phyloP scores from a whole-genome alignment of 2,329 filamentous ascomycete species.

The Xylaria sp. region DNA sequence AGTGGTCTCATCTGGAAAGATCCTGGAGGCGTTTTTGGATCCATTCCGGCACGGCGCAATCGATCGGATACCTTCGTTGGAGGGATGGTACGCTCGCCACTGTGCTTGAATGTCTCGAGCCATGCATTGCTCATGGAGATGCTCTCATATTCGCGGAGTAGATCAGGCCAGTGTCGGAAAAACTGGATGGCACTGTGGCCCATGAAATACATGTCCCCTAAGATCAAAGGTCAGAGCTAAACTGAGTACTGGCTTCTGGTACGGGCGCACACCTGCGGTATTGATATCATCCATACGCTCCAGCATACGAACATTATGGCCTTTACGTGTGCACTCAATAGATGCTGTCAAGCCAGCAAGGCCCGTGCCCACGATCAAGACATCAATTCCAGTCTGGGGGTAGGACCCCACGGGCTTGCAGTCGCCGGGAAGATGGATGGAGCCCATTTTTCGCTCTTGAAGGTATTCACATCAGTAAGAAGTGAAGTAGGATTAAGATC shows the following conservation, averaged over 20 bases:
- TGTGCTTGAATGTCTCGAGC: constrained; percentile 67
- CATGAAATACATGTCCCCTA: constrained; percentile 71
- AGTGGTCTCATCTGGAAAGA: constrained; percentile 67
- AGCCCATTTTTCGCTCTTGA: constrained; percentile 42
- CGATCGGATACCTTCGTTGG: constrained; percentile 62
- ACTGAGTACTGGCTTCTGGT: background rate
- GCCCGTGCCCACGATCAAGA: constrained; percentile 65
- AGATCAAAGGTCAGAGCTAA: constrained; percentile 16
- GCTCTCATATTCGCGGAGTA: constrained; percentile 60
- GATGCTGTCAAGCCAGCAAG: constrained; percentile 71
- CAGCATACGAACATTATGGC: constrained; percentile 63
- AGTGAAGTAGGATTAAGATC: background rate
- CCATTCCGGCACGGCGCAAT: constrained; percentile 53
- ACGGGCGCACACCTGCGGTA: constrained; percentile 57
- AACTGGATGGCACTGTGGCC: constrained; percentile 65
- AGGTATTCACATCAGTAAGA: background rate
- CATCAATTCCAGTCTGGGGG: constrained; percentile 58
- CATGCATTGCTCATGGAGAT: constrained; percentile 65
- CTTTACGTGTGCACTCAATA: constrained; percentile 70
- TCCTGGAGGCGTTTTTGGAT: constrained; percentile 61
- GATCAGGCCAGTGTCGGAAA: constrained; percentile 66
- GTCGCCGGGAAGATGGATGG: constrained; percentile 48
- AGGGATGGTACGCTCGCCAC: constrained; percentile 60
- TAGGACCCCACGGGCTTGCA: constrained; percentile 64
- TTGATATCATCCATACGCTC: constrained; percentile 62